phyloP scores from a whole-genome alignment of 1,284 basidiomycete genomes.

The Tetrapyrgos nigripes region DNA sequence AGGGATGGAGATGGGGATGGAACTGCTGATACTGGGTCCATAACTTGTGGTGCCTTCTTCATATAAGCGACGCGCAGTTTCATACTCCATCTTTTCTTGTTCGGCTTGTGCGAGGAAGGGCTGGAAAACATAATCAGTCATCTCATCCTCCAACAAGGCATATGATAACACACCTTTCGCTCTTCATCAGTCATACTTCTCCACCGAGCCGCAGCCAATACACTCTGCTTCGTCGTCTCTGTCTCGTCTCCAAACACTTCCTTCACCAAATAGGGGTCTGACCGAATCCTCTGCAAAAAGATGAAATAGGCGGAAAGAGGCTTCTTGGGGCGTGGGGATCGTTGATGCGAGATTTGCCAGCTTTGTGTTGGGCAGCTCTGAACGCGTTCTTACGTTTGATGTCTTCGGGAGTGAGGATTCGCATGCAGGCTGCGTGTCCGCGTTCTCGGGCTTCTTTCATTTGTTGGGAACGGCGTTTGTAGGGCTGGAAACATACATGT shows the following conservation, averaged over 20 bases:
- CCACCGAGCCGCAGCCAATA: conserved; percentile 93
- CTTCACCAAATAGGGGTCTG: conserved; percentile 71
- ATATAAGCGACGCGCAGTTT: too few species aligned
- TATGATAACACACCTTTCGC: conserved; percentile 70
- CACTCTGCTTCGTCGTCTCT: conserved; percentile 95
- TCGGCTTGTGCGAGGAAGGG: conserved; percentile 92
- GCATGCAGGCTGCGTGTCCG: conserved; percentile 87
- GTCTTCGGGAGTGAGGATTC: conserved; percentile 91
- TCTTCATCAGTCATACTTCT: conserved; percentile 90
- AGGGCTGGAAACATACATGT: conserved; percentile 60
- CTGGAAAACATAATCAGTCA: conserved; percentile 44
- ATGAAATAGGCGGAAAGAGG: conserved; percentile 95
- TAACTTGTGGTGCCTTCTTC: too few species aligned
- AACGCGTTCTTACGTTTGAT: conserved; percentile 94
- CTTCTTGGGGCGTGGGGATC: conserved; percentile 98
- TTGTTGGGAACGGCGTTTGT: conserved; percentile 81
- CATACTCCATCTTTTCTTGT: conserved; percentile 93
- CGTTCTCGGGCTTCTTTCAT: conserved; percentile 87
- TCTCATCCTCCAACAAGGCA: conserved; percentile 5
- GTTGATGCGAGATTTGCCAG: conserved; percentile 94
- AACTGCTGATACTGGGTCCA: too few species aligned
- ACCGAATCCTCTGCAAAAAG: conserved; percentile 89
- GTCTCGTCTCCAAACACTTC: conserved; percentile 92
- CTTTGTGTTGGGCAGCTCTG: conserved; percentile 91
- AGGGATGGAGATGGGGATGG: too few species aligned